Conservation (phyloP, 768 basidiomycete genomes). For the Boletus reticulatus region DNA sequence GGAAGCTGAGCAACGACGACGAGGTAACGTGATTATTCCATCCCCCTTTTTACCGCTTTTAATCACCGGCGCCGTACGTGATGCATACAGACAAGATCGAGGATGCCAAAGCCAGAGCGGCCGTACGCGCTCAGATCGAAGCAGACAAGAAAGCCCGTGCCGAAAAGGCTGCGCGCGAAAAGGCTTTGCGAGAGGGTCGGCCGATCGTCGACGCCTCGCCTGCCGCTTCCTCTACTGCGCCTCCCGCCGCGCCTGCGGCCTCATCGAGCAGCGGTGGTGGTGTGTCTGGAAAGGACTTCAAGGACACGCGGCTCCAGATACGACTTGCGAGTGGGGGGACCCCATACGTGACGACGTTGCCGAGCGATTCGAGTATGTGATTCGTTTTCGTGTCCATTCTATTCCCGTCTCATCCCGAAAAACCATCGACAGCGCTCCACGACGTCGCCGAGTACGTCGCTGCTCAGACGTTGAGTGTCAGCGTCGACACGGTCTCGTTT, state of each 20-base stretch:
- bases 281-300: slow-evolving; percentile 69
- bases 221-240: slow-evolving; percentile 19
- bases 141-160: slow-evolving; percentile 89
- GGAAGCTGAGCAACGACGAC: slow-evolving; percentile 78
- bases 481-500: slow-evolving; percentile 77
- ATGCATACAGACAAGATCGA: slow-evolving; percentile 73
- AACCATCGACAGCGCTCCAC: slow-evolving; percentile 54
- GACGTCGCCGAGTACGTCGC: slow-evolving; percentile 90
- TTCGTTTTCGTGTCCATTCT: neutral
- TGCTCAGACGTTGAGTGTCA: slow-evolving; percentile 62
- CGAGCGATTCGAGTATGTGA: slow-evolving; percentile 74
- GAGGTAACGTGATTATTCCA: slow-evolving; percentile 44
- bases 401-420: too few relatives aligned
- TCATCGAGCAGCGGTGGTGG: slow-evolving; percentile 35
- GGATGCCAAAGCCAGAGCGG: slow-evolving; percentile 81
- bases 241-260: too few relatives aligned
- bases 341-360: slow-evolving; percentile 75
- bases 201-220: slow-evolving; percentile 36
- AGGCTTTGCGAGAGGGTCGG: slow-evolving; percentile 83
- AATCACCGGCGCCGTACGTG: neutral
- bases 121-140: slow-evolving; percentile 92
- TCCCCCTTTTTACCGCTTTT: neutral
- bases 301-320: slow-evolving; percentile 88
- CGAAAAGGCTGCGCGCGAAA: slow-evolving; percentile 86
- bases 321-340: slow-evolving; percentile 75